Base-by-base conservation (phyloP, 495 filamentous ascomycete genomes). In the Cairneyella variabilis region DNA sequence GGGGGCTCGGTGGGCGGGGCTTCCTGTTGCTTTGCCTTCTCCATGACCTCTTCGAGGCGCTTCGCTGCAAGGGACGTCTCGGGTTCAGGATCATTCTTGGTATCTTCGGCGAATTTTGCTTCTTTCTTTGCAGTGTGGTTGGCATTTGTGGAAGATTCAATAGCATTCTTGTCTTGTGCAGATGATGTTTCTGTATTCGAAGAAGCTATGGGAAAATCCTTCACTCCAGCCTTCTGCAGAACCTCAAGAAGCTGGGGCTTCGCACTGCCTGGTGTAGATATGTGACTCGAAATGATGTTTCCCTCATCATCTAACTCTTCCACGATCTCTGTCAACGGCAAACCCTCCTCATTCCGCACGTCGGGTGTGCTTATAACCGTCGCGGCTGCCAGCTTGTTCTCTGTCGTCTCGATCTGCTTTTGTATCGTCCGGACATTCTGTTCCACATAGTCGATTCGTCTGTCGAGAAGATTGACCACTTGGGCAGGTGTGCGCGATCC, bases 241-340 rank as follows among this genome's bases (percentile, higher is more conserved):
- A 83, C 76, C 14, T 90, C 82, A 18, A 87, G 56, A 12, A 91
- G 64, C 51, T 86, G 76, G 1, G 82, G 67, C 39, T 83, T 76
- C 7, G 74, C 69, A 39, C 86, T 77, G 17, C 80, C 82, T 0
- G 88, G 81, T 1, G 65, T 78, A 10, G 82, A 80, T 7, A 82
- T 71, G 23, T 73, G 75, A 48, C 71, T 83, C 0, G 79, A 84
- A 26, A 96, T 71, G 10, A 97, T 77, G 61, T 96, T 92, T 16
- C 82, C 93, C 16, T 96, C 84, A 17, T 96, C 92, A 65, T 98
- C 93, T 40, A 98, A 72, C 69, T 96, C 85, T 67, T 98, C 92
- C 37, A 83, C 69, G 54, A 98, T 97, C 48, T 97, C 92, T 18
- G 82, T 88, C 47, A 96, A 76, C 2, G 90, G 86, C 40, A 91